These are phyloP conservation scores for Holtermannia corniformis DNA, from an alignment of 768 basidiomycete genomes.

Conservation along the genomic window DNA sequence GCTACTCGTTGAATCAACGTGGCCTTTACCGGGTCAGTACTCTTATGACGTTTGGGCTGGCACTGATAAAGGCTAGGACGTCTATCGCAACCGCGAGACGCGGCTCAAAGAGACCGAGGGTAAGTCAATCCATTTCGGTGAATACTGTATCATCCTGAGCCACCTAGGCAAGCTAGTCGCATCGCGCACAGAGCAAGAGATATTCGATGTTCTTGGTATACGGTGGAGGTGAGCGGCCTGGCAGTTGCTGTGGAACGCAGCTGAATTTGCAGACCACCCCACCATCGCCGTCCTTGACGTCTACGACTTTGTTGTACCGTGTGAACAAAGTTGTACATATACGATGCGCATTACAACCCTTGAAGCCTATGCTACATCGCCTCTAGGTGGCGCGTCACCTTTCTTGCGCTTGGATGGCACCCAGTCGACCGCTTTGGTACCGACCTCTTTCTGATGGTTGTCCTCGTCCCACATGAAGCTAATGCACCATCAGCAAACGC, in stretches of 20 bases:
- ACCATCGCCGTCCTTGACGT: slow-evolving; percentile 27
- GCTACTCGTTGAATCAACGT: slow-evolving; percentile 78
- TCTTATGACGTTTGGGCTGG: slow-evolving; percentile 55
- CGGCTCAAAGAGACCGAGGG: slow-evolving; percentile 31
- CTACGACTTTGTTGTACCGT: no score
- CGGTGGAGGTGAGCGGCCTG: slow-evolving; percentile 25
- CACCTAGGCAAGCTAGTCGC: slow-evolving; percentile 58
- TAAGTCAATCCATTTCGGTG: slow-evolving; percentile 45
- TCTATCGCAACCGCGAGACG: not conserved
- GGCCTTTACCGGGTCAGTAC: slow-evolving; percentile 66
- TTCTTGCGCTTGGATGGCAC: not conserved
- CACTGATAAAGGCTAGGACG: slow-evolving; percentile 46
- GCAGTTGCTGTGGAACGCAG: not conserved
- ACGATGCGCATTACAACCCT: no score
- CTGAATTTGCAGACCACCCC: slow-evolving; percentile 18
- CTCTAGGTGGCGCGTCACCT: no score
- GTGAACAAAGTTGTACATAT: no score
- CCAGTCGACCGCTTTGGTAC: not conserved
- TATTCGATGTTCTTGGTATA: slow-evolving; percentile 60
- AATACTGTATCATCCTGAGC: not conserved
- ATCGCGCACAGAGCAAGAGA: slow-evolving; percentile 75
- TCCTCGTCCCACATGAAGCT: not conserved
- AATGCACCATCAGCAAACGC: not conserved
- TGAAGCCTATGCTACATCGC: no score
- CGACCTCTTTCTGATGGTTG: not conserved